Base-by-base conservation (phyloP, 140 eudicot species). In the Stevia rebaudiana region DNA sequence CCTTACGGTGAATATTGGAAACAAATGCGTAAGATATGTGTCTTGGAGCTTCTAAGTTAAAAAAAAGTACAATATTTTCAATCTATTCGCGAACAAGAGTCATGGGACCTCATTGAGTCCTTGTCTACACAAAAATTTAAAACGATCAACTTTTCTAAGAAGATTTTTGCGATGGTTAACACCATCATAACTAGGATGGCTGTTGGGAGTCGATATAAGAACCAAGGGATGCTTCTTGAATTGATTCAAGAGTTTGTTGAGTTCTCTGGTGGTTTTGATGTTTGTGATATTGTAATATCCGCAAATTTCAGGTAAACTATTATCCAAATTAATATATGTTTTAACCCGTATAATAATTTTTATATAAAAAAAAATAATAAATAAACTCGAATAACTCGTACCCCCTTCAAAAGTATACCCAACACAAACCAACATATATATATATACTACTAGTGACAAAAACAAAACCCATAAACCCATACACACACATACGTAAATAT, bases 1-100 rank as follows among this genome's bases (percentile, higher is more conserved):
- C 40, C 54, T 2, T 62, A 62, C 17, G 54, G 54, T 22, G 52
- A 61, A 0, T 61, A 61, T 37, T 61, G 52, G 67, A 61, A 52
- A 40, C 67, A 61, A 40, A 62, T 62, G 54, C 68, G 68, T 13
- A 62, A 62, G 25, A 41, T 62, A 21, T 62, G 40, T 6, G 40
- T 62, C 53, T 41, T 62, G 40, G 68, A 62, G 68, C 22, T 62
- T 62, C n/a, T 62, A 1, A 42, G 68, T 42, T 8, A 53, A 0
- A 42, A n/a, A 62, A 41, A 42, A 9, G 54, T 62, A 23, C 23
- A 22, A 22, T 42, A 23, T 1, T 43, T 62, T 62, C n/a, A 11
- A 23, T 62, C 54, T 42, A 23, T 62, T 6, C 54, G 68, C 7
- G 53, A 62, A 13, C 23, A 42, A 23, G 68, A 41, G n/a, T 41